phyloP scores from a whole-genome alignment of 1,284 basidiomycete genomes.

The Ceratobasidium sp. region DNA sequence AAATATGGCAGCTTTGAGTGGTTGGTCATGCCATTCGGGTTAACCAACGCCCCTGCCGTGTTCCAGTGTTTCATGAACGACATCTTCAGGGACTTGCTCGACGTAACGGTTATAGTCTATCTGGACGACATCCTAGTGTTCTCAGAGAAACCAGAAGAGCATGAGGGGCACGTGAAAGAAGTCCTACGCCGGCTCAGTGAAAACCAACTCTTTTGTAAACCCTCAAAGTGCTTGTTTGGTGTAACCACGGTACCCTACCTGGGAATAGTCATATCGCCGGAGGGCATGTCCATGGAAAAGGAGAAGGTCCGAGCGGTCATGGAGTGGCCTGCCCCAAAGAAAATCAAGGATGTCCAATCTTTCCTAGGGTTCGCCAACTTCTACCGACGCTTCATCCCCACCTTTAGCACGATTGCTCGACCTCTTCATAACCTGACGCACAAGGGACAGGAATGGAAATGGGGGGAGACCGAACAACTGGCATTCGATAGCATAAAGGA shows the following conservation, averaged over 20 bases:
- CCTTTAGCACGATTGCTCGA: conserved; percentile 48
- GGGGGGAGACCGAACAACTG: background rate
- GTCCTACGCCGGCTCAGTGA: background rate
- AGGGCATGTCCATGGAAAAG: conserved; percentile 47
- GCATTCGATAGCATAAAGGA: background rate
- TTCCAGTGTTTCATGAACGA: conserved; percentile 42
- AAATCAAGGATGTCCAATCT: conserved; percentile 48
- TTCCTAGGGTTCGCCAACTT: conserved; percentile 55
- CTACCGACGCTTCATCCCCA: conserved; percentile 52
- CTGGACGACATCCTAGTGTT: too few species aligned
- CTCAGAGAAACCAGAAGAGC: conserved; percentile 3
- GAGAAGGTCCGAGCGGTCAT: conserved; percentile 50
- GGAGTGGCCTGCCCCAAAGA: conserved; percentile 51
- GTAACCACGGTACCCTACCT: conserved; percentile 22
- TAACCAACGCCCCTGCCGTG: too few species aligned
- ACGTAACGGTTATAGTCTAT: conserved; percentile 26
- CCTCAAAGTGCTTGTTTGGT: conserved; percentile 22
- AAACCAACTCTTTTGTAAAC: conserved; percentile 29
- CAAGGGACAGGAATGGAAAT: conserved; percentile 40
- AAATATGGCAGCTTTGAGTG: too few species aligned
- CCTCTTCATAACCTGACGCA: conserved; percentile 49
- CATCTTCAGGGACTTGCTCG: conserved; percentile 31
- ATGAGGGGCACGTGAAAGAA: conserved; percentile 1
- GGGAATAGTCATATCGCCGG: conserved; percentile 26
- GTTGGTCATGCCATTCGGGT: too few species aligned